These are phyloP conservation scores for Komagataella kurtzmanii DNA, from an alignment of 805 yeast species.

Conservation along the genomic window DNA sequence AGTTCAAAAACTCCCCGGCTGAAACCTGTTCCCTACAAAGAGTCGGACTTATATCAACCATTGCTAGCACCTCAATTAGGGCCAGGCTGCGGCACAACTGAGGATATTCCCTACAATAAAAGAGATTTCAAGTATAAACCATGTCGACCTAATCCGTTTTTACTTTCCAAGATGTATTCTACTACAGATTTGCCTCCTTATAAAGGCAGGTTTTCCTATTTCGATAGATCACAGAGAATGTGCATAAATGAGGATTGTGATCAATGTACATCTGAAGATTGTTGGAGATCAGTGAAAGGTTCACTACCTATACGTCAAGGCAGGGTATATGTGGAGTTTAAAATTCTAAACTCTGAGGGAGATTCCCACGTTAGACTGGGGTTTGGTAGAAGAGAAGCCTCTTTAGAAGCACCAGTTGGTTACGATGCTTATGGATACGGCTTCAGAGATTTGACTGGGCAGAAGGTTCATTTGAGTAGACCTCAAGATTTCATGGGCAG, in stretches of 20 bases:
- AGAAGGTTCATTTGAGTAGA: constrained; percentile 62
- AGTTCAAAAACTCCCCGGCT: constrained; percentile 13
- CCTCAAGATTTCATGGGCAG: constrained; percentile 37
- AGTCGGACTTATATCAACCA: constrained; percentile 12
- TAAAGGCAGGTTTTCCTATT: constrained; percentile 39
- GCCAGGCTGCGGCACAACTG: constrained; percentile 27
- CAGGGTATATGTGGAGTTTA: constrained; percentile 64
- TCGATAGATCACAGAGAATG: constrained; percentile 58
- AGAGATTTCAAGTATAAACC: constrained; percentile 73
- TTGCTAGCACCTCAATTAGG: neutral
- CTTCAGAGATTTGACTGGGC: constrained; percentile 65
- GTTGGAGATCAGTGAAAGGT: constrained; percentile 73
- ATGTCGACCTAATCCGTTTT: constrained; percentile 56
- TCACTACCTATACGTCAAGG: constrained; percentile 74
- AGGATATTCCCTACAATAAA: constrained; percentile 72
- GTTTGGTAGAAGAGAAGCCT: constrained; percentile 71
- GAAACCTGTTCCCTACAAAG: constrained; percentile 20
- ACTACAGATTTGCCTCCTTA: constrained; percentile 67
- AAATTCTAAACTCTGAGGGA: constrained; percentile 30
- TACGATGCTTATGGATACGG: constrained; percentile 93
- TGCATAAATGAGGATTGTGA: constrained; percentile 22
- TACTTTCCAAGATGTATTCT: constrained; percentile 46
- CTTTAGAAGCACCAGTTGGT: constrained; percentile 91
- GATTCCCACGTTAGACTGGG: constrained; percentile 67
- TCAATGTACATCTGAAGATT: constrained; percentile 44